Conservation (phyloP, 73 alveolate genomes). For the Paramecium bursaria region DNA sequence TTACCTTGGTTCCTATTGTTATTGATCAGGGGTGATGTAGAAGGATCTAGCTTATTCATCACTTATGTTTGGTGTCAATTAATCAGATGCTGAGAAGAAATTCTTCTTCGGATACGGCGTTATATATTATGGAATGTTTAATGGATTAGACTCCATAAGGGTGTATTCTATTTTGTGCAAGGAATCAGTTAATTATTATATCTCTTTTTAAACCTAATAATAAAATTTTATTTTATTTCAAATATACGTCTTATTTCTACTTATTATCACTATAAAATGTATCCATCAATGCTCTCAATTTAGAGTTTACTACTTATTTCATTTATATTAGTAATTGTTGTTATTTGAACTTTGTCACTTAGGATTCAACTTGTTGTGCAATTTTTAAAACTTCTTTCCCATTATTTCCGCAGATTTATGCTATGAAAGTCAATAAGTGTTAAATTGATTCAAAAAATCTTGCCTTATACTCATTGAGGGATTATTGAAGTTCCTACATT, state of each 20-base stretch:
- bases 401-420: slow-evolving; percentile 3
- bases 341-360: slow-evolving; percentile 38
- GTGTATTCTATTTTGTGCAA: slow-evolving; percentile 30
- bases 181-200: slow-evolving; percentile 20
- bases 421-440: slow-evolving; percentile 13
- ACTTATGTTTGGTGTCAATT: slow-evolving; percentile 46
- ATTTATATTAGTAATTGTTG: slow-evolving; percentile 26
- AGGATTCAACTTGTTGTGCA: slow-evolving; percentile 45
- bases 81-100: slow-evolving; percentile 33
- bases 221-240: too few species aligned
- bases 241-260: slow-evolving; percentile 16
- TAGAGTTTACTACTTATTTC: slow-evolving; percentile 37
- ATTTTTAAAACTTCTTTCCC: slow-evolving; percentile 53
- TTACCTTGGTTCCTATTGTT: slow-evolving; percentile 45
- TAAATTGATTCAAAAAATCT: slow-evolving; percentile 48
- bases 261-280: slow-evolving; percentile 40
- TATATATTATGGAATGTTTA: slow-evolving; percentile 8
- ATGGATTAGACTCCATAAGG: slow-evolving; percentile 11
- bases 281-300: slow-evolving; percentile 35
- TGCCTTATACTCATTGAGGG: slow-evolving; percentile 33
- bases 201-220: slow-evolving; percentile 33
- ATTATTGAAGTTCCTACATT: slow-evolving; percentile 32
- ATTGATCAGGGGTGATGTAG: slow-evolving; percentile 47
- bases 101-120: slow-evolving; percentile 57
- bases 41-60: slow-evolving; percentile 42